A percentile compares a stretch with the other conserved stretches of the same genome.
Conservation (phyloP, 192 early-diverging fungal species). For the Coemansia umbellata region DNA sequence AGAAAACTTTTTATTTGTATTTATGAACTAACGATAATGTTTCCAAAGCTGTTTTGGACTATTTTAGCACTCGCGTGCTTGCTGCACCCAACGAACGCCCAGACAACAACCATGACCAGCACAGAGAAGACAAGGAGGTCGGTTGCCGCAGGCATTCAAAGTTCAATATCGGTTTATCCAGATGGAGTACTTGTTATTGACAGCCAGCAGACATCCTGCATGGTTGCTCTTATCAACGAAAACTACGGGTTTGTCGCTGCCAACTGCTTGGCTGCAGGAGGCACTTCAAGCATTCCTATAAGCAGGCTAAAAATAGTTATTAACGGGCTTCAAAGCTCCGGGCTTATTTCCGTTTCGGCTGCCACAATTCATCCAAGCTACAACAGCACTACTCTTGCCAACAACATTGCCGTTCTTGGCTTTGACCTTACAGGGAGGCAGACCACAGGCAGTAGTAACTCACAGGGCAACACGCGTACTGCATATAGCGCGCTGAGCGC, state of each 20-base stretch:
- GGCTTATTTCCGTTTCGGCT: background rate
- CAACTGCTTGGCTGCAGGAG: constrained; percentile 14
- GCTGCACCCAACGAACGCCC: too few species aligned
- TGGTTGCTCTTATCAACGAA: constrained; percentile 10
- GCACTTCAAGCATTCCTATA: background rate
- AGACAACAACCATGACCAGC: background rate
- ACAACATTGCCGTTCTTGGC: constrained; percentile 34
- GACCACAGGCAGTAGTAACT: too few species aligned
- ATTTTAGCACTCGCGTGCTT: too few species aligned
- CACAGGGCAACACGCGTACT: background rate
- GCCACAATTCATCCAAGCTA: constrained; percentile 21
- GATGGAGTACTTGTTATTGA: constrained; percentile 29
- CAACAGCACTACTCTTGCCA: constrained; percentile 19
- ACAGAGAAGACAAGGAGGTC: too few species aligned
- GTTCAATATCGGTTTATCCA: background rate
- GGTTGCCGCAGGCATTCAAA: background rate
- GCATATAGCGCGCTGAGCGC: background rate
- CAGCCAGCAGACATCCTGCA: constrained; percentile 24
- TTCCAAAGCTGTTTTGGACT: too few species aligned
- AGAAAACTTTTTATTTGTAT: too few species aligned
- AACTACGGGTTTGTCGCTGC: constrained; percentile 26
- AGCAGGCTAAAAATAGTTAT: constrained; percentile 15
- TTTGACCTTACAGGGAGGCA: too few species aligned
- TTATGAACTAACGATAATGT: too few species aligned
- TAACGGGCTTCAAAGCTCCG: constrained; percentile 5